Evolutionary conservation across 805 yeast genomes (phyloP).

Genomic region (Teunomyces pallodes): DNA sequence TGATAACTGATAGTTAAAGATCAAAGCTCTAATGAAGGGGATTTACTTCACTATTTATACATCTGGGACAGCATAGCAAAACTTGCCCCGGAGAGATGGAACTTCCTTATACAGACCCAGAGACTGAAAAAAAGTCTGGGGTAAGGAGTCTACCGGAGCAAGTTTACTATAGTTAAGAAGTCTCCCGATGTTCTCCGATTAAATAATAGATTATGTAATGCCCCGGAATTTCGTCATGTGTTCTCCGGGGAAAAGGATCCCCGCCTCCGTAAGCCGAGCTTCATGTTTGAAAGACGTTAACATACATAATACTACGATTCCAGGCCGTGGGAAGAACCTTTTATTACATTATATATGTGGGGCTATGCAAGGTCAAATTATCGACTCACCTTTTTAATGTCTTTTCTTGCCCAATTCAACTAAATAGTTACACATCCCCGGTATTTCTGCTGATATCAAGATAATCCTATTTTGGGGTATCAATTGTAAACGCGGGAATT

Average conservation of each 20-base stretch:
- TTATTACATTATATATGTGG: background rate
- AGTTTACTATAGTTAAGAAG: background rate
- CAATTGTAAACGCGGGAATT: background rate
- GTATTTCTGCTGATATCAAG: background rate
- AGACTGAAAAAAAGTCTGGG: conserved; percentile 18
- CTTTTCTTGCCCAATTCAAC: background rate
- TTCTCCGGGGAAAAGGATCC: conserved; percentile 1
- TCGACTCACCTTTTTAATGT: background rate
- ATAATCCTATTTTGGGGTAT: background rate
- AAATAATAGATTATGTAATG: conserved; percentile 6
- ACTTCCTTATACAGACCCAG: background rate
- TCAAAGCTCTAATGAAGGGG: conserved; percentile 3
- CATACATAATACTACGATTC: background rate
- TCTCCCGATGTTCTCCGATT: conserved; percentile 9
- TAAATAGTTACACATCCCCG: background rate
- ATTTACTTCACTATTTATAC: conserved; percentile 8
- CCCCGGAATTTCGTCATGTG: background rate
- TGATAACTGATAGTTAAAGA: background rate
- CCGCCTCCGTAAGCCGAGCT: background rate
- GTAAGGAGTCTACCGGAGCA: conserved; percentile 18
- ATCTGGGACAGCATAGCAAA: background rate
- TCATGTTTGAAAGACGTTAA: background rate
- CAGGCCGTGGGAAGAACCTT: background rate
- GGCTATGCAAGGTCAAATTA: background rate
- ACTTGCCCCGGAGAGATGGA: conserved; percentile 9